Evolutionary conservation across 352 stramenopile species (phyloP).

Genomic region (Phytophthora rubi): DNA sequence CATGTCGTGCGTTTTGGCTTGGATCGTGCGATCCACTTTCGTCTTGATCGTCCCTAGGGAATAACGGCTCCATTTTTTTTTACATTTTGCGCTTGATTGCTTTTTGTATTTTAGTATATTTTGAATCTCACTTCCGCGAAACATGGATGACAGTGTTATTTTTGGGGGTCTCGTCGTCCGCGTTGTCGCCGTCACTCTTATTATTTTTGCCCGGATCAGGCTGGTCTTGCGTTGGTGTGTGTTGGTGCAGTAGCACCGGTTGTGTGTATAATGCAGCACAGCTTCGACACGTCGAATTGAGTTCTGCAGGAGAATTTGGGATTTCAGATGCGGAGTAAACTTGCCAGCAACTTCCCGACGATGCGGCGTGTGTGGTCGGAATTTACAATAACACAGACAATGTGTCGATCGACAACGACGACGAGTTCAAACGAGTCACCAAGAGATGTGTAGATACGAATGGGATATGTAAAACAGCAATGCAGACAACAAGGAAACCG

Average conservation of each 20-base stretch:
- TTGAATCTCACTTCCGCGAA: background rate
- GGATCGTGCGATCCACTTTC: background rate
- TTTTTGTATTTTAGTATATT: background rate
- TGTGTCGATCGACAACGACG: background rate
- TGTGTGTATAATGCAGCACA: background rate
- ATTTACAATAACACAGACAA: background rate
- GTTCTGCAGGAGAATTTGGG: background rate
- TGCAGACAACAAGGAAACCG: background rate
- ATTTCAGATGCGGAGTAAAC: background rate
- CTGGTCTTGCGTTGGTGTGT: background rate
- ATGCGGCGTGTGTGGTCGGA: background rate
- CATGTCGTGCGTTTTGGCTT: background rate
- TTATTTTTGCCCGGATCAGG: background rate
- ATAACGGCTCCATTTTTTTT: background rate
- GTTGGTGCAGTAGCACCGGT: background rate
- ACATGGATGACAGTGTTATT: background rate
- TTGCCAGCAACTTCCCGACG: background rate
- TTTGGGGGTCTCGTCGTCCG: too few species aligned
- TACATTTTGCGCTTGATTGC: background rate
- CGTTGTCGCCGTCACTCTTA: background rate
- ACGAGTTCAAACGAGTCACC: background rate
- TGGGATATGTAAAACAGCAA: background rate
- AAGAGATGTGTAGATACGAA: background rate
- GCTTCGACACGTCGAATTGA: background rate
- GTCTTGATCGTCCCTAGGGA: background rate